Conservation (phyloP, 2,329 filamentous ascomycete species). For the Lasiodiplodia sp. region DNA sequence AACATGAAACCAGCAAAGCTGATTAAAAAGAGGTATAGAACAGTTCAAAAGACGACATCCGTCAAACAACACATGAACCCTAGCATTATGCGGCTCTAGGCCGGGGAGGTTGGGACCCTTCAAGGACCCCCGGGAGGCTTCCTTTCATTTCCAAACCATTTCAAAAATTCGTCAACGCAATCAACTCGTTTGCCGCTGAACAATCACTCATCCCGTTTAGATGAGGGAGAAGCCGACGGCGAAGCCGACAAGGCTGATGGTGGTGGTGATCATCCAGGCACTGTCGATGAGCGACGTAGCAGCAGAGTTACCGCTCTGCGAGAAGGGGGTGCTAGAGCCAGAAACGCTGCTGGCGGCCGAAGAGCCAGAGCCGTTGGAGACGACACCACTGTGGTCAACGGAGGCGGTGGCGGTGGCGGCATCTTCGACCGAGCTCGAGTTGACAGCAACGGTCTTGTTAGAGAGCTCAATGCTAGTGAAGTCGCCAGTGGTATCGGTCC, state of each 20-base stretch:
- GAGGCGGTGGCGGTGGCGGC: neutral
- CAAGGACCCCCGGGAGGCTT: conserved; percentile 13
- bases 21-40: conserved; percentile 26
- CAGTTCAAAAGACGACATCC: conserved; percentile 13
- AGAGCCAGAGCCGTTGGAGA: neutral
- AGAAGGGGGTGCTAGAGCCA: conserved; percentile 11
- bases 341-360: conserved; percentile 5
- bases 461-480: conserved; percentile 58
- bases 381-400: neutral
- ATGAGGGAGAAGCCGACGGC: conserved; percentile 28
- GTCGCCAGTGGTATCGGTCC: conserved; percentile 56
- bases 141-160: conserved; percentile 15
- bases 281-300: conserved; percentile 4
- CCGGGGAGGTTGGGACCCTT: conserved; percentile 5
- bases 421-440: conserved; percentile 10
- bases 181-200: conserved; percentile 1
- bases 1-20: conserved; percentile 21
- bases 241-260: conserved; percentile 26
- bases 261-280: conserved; percentile 19
- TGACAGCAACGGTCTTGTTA: conserved; percentile 23
- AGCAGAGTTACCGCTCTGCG: conserved; percentile 19
- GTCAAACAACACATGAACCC: conserved; percentile 13
- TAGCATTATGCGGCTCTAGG: conserved; percentile 14
- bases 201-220: conserved; percentile 14
- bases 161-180: conserved; percentile 18